Conservation (phyloP, 257 asterid species). For the Cruciata laevipes region DNA sequence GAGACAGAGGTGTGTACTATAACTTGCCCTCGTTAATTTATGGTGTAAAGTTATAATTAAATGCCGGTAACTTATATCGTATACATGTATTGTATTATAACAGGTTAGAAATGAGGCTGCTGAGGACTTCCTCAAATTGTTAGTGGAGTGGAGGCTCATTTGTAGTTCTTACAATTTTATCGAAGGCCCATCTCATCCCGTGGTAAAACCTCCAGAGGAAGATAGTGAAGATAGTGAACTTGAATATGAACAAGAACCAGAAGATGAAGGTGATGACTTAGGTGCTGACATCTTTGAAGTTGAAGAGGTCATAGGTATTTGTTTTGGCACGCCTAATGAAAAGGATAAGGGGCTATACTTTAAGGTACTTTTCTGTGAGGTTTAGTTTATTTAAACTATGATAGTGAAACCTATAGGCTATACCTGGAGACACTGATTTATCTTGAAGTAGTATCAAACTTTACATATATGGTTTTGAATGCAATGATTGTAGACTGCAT, state of each 20-base stretch:
- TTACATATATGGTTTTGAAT: no score
- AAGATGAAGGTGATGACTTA: conserved; percentile 11
- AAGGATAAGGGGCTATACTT: conserved; percentile 35
- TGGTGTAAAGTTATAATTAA: background rate
- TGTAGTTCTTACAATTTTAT: conserved; percentile 35
- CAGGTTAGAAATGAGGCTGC: conserved; percentile 72
- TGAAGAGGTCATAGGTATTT: conserved; percentile 34
- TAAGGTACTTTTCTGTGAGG: conserved; percentile 33
- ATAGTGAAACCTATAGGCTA: no score
- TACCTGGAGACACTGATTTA: no score
- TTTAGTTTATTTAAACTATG: background rate
- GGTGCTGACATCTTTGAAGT: conserved; percentile 48
- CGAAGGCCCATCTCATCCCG: conserved; percentile 19
- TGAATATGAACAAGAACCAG: conserved; percentile 5
- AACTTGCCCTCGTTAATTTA: background rate
- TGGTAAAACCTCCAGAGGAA: conserved; percentile 15
- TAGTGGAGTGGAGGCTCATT: conserved; percentile 68
- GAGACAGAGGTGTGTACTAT: conserved; percentile 55
- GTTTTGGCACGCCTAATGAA: conserved; percentile 53
- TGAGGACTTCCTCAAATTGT: conserved; percentile 38
- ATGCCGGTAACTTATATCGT: background rate
- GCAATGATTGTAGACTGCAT: no score
- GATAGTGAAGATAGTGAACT: conserved; percentile 16
- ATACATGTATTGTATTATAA: background rate
- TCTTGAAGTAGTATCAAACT: no score